Evolutionary conservation across 73 alveolate species (phyloP), one percentile per base, ranked within the genome.

Genomic region (Paramecium tetraurelia): DNA sequence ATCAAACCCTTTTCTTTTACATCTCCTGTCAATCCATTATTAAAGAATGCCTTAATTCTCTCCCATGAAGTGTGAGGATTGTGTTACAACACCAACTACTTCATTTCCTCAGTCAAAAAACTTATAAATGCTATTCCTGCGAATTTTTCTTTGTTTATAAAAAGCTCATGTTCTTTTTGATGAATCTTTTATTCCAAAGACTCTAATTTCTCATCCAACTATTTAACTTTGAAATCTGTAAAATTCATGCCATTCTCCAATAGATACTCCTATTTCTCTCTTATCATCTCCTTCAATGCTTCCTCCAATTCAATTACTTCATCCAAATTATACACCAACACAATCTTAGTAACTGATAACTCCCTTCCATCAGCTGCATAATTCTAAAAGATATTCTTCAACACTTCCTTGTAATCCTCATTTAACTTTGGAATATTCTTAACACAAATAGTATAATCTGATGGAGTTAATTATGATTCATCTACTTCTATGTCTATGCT

Each of bases 81-180:
- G n/a, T 58, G 41, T 89, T 89, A 38, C 14, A 89, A 46, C 12
- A 83, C 94, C 18, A 48, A 46, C 18, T 89, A 43, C 31, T 89
- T 89, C 80, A 70, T 83, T 29, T 89, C 89, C 71, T 89, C 94
- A 7, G 35, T 89, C 4, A 83, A 29, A 44, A 68, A 89, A 70
- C 94, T 89, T 20, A 89, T 89, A 71, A 89, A 89, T 27, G 94
- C 94, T 41, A 83, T 71, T 38, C 94, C 94, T 22, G 87, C 94
- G 46, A 89, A 89, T 18, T 46, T 89, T 10, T 63, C 87, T 50
- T 35, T 89, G 43, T 41, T 58, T 1, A 31, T 48, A 58, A 70
- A 70, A 21, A 89, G 38, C 71, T 89, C 86, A 29, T 41, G 59
- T 27, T 89, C 58, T 44, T 41, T 53, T 24, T 69, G 3, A 89